Base-by-base conservation (phyloP, 2,329 filamentous ascomycete species). In the Xylariaceae sp. region DNA sequence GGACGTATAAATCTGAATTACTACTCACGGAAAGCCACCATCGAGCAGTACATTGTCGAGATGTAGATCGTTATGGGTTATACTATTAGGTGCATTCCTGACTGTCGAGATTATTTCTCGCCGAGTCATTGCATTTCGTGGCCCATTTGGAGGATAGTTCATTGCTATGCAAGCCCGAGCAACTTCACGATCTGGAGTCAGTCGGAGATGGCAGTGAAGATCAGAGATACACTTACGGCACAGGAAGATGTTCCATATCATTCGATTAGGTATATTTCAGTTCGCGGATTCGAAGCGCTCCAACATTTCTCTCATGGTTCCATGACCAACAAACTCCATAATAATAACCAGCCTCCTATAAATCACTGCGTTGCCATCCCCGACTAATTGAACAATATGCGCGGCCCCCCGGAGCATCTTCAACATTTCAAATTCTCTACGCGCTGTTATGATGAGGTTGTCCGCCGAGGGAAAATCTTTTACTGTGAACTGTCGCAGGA, bases 271-370 rank as follows among this genome's bases (percentile, higher is more conserved):
- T 15, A 37, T 28, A 16, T 8, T 11, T 8, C 18, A 6, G 7
- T 4, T 13, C 13, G 12, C 4, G n/a, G 24, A 17, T 17, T 24
- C 6, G n/a, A 37, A 37, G 19, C 35, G 7, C 6, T 37, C 19
- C 11, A 37, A 9, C 19, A 37, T 24, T 4, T 12, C 35, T 4
- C 19, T 13, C 22, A 37, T 9, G 11, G 35, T 37, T 12, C 35
- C 35, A 28, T 37, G n/a, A 9, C 35, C 35, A 13, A 37, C 19
- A n/a, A 24, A 37, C 19, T 37, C 35, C 35, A 37, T 37, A 6
- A 37, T 11, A 4, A 37, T 4, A n/a, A n/a, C 13, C 4, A 8
- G 18, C 13, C 35, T 12, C 12, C 35, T 19, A 15, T 24, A 9
- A 9, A 37, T 28, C 4, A 22, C 8, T 9, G 17, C 35, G 4